Evolutionary conservation across 441 rosid species (phyloP), one percentile per base, ranked within the genome.

Genomic region (Erodium moschatum): DNA sequence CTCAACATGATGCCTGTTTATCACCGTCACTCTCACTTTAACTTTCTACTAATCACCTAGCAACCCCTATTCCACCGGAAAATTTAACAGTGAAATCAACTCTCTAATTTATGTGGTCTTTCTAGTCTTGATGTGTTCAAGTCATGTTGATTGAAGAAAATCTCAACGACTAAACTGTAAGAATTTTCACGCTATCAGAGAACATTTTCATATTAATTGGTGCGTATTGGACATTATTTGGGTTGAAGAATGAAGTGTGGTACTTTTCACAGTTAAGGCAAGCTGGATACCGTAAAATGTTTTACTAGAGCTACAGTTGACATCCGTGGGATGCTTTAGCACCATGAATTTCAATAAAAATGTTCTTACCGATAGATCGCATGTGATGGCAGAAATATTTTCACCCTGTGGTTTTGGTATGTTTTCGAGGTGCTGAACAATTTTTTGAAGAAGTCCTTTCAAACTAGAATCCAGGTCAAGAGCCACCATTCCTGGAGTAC

Each of bases 401-500:
- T 90, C 98, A 81, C 97, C 93, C 84, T 83, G 97, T 40, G 88
- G 84, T 78, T 95, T 92, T 65, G 98, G 97, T 77, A 92, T 81
- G 76, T 78, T 90, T 79, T 95, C 99, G 73, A 92, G 96, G 73
- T 83, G 96, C 67, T 82, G 90, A 76, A 89, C 91, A 80, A 92
- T 88, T 80, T 77, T 84, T 75, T 89, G 96, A 75, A 95, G 87
- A 76, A 92, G 86, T 75, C 90, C 89, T 85, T 92, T 90, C 81
- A 95, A 81, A 79, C 87, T 84, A 64, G 96, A 77, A 78, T 93
- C 96, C 74, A 90, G 86, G 76, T 92, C 99, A 79, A 95, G 97
- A 76, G 99, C 99, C 84, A 92, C 96, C 83, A 95, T 92, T 81
- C 98, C 97, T 33, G 99, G 97, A 83, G 97, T 85, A 69, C 91